These are phyloP conservation scores for Linnemannia hyalina DNA, from an alignment of 192 early-diverging fungal genomes.

Conservation along the genomic window DNA sequence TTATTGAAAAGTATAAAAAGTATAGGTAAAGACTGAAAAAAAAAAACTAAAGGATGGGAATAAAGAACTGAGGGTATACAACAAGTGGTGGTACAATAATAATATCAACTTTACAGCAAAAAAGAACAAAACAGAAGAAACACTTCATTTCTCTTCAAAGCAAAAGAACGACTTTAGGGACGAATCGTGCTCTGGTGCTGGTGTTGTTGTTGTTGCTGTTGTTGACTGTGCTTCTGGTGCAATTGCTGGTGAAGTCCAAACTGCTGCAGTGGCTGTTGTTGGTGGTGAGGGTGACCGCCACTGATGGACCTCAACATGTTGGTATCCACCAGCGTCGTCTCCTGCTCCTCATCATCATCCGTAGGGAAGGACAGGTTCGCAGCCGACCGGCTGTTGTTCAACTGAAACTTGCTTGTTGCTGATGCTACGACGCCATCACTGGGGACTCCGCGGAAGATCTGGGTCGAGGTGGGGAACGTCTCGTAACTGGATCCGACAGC, in stretches of 20 bases:
- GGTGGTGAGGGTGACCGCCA: constrained; percentile 18
- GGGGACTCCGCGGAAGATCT: not conserved
- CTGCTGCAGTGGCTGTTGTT: constrained; percentile 8
- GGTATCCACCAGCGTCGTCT: constrained; percentile 41
- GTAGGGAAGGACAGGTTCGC: constrained; percentile 12
- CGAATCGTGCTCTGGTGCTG: constrained; percentile 15
- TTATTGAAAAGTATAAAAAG: not conserved
- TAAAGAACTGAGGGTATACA: not conserved
- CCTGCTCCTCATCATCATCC: constrained; percentile 38
- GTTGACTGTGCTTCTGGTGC: constrained; percentile 11
- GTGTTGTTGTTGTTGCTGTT: not conserved
- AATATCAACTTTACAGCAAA: not conserved
- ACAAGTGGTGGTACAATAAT: constrained; percentile 6
- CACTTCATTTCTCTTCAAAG: constrained; percentile 13
- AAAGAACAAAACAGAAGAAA: constrained; percentile 2
- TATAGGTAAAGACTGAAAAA: not conserved
- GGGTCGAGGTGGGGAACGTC: constrained; percentile 27
- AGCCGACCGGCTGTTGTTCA: not conserved
- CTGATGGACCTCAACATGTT: constrained; percentile 39
- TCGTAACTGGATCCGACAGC: constrained; percentile 21
- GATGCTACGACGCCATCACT: constrained; percentile 1
- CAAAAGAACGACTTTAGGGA: constrained; percentile 4
- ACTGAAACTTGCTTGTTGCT: constrained; percentile 9
- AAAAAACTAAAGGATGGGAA: not conserved
- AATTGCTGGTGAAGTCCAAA: constrained; percentile 6